Evolutionary conservation across 2,329 filamentous ascomycete genomes (phyloP), one percentile per base, ranked within the genome.

Genomic region (Ophiostoma triangulosporum): DNA sequence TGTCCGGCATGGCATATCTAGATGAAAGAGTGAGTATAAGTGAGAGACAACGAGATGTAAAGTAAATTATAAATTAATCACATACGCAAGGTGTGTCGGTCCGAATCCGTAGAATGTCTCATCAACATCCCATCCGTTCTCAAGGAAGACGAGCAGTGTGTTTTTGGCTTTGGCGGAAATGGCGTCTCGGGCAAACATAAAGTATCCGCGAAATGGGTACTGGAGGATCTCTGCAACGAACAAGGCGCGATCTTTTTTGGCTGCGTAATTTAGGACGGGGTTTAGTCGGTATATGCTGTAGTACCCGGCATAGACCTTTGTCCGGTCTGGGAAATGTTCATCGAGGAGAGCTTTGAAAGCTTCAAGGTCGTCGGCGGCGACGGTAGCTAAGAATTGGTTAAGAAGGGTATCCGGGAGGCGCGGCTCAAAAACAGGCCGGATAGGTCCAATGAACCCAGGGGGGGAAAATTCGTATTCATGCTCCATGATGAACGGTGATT

Each of bases 171-270:
- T 26, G 26, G 50, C 24, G 45, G 43, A 26, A 45, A 51, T 36
- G 11, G 50, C 56, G 38, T 52, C 50, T 12, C 50, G 50, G 29
- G 50, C 50, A 17, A 52, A 38, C 22, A 52, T 46, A 26, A 46
- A 29, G 17, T 15, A 36, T 14, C 36, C 31, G 27, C 36, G 12
- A 35, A 48, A 48, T 31, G 31, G 38, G 29, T 52, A 35, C 29
- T 17, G 40, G 4, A 48, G 31, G 29, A 52, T 36, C 40, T 52
- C 50, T n/a, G n/a, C n/a, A n/a, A n/a, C n/a, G n/a, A n/a, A n/a
- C n/a, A n/a, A n/a, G n/a, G n/a, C n/a, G n/a, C n/a, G n/a, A n/a
- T n/a, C n/a, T n/a, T n/a, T n/a, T n/a, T n/a, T n/a, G n/a, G n/a
- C n/a, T n/a, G n/a, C n/a, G n/a, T n/a, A n/a, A n/a, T n/a, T n/a